These are phyloP conservation scores for Solanum pennellii DNA, from an alignment of 257 asterid species.

Conservation along the genomic window DNA sequence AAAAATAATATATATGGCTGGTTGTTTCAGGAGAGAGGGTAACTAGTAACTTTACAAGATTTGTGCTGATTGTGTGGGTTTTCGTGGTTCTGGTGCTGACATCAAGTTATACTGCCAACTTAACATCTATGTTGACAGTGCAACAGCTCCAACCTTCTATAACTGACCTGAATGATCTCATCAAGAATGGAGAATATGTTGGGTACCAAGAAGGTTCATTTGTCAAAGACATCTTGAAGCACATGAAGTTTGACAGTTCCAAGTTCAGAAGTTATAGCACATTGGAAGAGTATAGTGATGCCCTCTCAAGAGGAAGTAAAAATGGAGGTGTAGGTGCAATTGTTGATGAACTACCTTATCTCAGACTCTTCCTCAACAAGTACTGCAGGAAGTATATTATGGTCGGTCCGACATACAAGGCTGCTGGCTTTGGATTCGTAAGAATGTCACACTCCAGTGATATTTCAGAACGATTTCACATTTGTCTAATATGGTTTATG, in stretches of 20 bases:
- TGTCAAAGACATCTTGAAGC: conserved; percentile 11
- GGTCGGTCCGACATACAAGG: conserved; percentile 27
- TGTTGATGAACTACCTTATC: conserved; percentile 36
- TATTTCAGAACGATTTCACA: neutral
- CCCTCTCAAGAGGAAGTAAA: conserved; percentile 14
- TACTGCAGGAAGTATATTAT: conserved; percentile 26
- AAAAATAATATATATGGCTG: neutral
- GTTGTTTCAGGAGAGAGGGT: conserved; percentile 27
- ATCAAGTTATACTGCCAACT: conserved; percentile 47
- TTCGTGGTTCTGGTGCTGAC: conserved; percentile 31
- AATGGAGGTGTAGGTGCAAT: conserved; percentile 34
- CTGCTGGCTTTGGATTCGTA: conserved; percentile 39
- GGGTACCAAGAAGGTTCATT: conserved; percentile 45
- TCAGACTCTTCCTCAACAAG: conserved; percentile 16
- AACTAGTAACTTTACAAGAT: conserved; percentile 17
- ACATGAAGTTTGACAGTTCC: conserved; percentile 15
- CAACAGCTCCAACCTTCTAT: conserved; percentile 19
- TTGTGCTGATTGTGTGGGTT: conserved; percentile 32
- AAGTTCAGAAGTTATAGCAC: conserved; percentile 15
- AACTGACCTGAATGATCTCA: conserved; percentile 22
- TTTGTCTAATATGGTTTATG: neutral
- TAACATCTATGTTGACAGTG: conserved; percentile 35
- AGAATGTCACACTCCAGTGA: neutral
- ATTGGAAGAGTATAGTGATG: conserved; percentile 13
- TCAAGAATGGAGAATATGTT: conserved; percentile 14